Evolutionary conservation across 164 flowering plant genomes (phyloP).

Genomic region (Annona cherimola): DNA sequence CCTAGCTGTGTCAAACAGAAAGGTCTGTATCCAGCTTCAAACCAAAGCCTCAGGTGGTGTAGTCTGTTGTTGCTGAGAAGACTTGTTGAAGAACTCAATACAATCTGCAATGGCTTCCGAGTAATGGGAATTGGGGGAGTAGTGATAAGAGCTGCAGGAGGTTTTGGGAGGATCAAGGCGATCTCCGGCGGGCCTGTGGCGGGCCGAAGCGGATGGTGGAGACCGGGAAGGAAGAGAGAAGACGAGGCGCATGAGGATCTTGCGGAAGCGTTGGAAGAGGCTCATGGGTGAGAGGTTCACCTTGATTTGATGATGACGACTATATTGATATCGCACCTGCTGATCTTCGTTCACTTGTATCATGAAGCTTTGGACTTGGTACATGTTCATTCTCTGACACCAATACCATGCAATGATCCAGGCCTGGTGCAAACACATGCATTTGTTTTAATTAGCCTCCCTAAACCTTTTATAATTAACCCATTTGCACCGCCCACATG

Average conservation of each 20-base stretch:
- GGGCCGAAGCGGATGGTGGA: not conserved
- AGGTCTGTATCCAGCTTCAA: conserved; percentile 6
- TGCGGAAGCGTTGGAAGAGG: conserved; percentile 57
- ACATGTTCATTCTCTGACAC: conserved; percentile 22
- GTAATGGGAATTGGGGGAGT: conserved; percentile 38
- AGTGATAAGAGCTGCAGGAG: conserved; percentile 36
- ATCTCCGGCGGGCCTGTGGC: conserved; percentile 25
- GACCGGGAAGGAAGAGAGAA: conserved; percentile 35
- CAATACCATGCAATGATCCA: conserved; percentile 9
- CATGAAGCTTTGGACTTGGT: conserved; percentile 36
- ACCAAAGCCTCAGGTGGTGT: conserved; percentile 21
- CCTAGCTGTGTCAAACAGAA: not conserved
- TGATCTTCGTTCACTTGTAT: conserved; percentile 28
- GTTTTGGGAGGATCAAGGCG: conserved; percentile 61
- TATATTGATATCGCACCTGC: not conserved
- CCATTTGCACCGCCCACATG: not conserved
- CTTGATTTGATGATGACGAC: conserved; percentile 10
- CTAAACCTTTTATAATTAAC: conserved; percentile 8
- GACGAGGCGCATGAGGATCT: conserved; percentile 51
- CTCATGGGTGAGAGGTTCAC: conserved; percentile 54
- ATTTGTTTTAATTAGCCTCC: conserved; percentile 25
- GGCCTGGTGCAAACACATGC: conserved; percentile 48
- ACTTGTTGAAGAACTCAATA: conserved; percentile 50
- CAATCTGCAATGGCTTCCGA: conserved; percentile 51
- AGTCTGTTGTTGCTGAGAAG: conserved; percentile 21